A percentile compares a stretch with the other conserved stretches of the same genome.
phyloP scores from a whole-genome alignment of 257 asterid genomes.

The Plantago ovata region DNA sequence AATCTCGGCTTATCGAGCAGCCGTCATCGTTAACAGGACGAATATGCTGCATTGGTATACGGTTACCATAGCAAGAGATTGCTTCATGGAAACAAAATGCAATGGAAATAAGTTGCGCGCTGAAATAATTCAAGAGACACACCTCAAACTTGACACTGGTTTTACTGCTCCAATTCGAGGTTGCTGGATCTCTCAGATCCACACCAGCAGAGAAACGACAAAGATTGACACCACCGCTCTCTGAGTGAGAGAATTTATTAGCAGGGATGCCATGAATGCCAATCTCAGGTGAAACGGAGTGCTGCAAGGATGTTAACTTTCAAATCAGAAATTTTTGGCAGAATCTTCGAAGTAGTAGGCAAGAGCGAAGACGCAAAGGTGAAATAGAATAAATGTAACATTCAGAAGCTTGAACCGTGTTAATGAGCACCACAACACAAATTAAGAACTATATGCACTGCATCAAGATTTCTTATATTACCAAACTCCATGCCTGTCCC shows the following conservation, averaged over 20 bases:
- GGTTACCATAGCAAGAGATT: constrained; percentile 19
- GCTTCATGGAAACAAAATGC: constrained; percentile 8
- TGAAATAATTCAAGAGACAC: constrained; percentile 20
- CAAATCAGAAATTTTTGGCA: constrained; percentile 19
- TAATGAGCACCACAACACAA: not conserved
- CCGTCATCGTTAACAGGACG: constrained; percentile 85
- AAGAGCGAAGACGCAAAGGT: not conserved
- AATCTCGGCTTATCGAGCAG: constrained; percentile 70
- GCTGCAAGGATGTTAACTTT: constrained; percentile 51
- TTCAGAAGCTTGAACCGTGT: not conserved
- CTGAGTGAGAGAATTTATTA: constrained; percentile 82
- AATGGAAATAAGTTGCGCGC: constrained; percentile 7
- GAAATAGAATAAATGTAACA: not conserved
- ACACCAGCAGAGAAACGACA: constrained; percentile 83
- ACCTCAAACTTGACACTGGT: constrained; percentile 92
- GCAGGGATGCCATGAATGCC: constrained; percentile 84
- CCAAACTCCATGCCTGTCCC: not conserved
- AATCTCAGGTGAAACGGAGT: constrained; percentile 81
- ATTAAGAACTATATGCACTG: not conserved
- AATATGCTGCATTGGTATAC: constrained; percentile 54
- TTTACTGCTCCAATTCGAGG: constrained; percentile 93
- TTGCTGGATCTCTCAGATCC: constrained; percentile 92
- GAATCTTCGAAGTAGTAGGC: not conserved
- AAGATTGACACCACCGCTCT: constrained; percentile 85
- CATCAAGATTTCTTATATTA: not conserved